phyloP scores from a whole-genome alignment of 306 rosid genomes.

The Ziziphus jujuba region DNA sequence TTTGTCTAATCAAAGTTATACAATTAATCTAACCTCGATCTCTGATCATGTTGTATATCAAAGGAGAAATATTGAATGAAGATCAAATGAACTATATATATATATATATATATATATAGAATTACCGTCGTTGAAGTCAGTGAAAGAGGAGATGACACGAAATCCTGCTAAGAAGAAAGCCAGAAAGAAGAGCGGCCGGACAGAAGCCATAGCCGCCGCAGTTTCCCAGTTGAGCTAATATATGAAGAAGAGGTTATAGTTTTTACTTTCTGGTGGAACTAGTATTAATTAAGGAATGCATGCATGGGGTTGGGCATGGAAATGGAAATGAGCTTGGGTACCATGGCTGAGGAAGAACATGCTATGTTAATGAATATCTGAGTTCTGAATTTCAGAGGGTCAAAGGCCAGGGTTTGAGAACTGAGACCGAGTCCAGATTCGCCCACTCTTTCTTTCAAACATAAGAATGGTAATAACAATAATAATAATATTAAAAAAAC shows the following conservation, averaged over 20 bases:
- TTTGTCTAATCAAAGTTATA: no score
- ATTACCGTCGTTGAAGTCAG: slow-evolving; percentile 65
- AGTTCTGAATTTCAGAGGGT: no score
- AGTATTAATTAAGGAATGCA: not conserved
- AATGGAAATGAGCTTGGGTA: not conserved
- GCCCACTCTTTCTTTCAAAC: no score
- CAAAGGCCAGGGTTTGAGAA: not conserved
- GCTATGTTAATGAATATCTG: no score
- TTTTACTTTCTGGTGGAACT: not conserved
- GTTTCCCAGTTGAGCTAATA: not conserved
- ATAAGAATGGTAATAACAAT: no score
- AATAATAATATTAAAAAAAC: not conserved
- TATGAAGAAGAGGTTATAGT: not conserved
- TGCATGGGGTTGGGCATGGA: not conserved
- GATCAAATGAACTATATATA: no score
- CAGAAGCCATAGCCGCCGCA: slow-evolving; percentile 33
- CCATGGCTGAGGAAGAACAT: no score
- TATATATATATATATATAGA: not conserved
- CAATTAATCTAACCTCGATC: no score
- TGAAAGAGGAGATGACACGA: slow-evolving; percentile 40
- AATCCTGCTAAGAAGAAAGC: slow-evolving; percentile 48
- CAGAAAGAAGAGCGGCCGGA: slow-evolving; percentile 43
- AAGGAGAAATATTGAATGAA: not conserved
- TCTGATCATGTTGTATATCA: not conserved
- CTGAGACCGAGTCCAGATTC: not conserved